These are phyloP conservation scores for Yamadazyma mexicana DNA, from an alignment of 1,139 yeast species.

Conservation along the genomic window DNA sequence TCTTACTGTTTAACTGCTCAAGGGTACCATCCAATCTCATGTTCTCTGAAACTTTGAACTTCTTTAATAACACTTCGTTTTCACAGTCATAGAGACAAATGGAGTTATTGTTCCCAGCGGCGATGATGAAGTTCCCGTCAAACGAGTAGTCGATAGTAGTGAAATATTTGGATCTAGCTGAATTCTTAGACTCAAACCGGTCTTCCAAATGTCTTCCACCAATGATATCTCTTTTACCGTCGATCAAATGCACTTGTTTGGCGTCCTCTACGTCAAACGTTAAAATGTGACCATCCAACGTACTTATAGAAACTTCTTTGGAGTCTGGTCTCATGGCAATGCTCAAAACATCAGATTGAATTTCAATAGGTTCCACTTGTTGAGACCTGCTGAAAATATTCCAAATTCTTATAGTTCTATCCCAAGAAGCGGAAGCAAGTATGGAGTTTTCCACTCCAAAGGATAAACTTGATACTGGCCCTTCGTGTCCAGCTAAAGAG, in stretches of 20 bases:
- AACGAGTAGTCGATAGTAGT: conserved; percentile 81
- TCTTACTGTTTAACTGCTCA: conserved; percentile 72
- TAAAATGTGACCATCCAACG: conserved; percentile 84
- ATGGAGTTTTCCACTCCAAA: conserved; percentile 80
- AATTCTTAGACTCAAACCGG: conserved; percentile 75
- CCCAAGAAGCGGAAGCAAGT: conserved; percentile 96
- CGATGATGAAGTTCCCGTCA: conserved; percentile 84
- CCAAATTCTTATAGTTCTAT: conserved; percentile 91
- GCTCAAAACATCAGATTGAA: conserved; percentile 81
- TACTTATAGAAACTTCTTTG: conserved; percentile 81
- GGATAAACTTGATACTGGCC: conserved; percentile 86
- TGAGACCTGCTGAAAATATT: conserved; percentile 82
- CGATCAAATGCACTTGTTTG: conserved; percentile 78
- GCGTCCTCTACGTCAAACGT: conserved; percentile 84
- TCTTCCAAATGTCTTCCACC: conserved; percentile 88
- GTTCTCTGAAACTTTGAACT: conserved; percentile 83
- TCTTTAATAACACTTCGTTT: conserved; percentile 79
- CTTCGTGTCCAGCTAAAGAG: conserved; percentile 88
- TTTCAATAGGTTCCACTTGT: conserved; percentile 87
- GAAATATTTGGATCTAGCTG: conserved; percentile 82
- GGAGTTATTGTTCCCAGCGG: conserved; percentile 91
- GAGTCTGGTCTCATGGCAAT: conserved; percentile 90
- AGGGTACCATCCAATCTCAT: conserved; percentile 91
- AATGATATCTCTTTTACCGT: conserved; percentile 80
- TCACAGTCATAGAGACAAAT: conserved; percentile 88